Conservation (phyloP, 139 green algal genomes). For the Chlorella sp. region DNA sequence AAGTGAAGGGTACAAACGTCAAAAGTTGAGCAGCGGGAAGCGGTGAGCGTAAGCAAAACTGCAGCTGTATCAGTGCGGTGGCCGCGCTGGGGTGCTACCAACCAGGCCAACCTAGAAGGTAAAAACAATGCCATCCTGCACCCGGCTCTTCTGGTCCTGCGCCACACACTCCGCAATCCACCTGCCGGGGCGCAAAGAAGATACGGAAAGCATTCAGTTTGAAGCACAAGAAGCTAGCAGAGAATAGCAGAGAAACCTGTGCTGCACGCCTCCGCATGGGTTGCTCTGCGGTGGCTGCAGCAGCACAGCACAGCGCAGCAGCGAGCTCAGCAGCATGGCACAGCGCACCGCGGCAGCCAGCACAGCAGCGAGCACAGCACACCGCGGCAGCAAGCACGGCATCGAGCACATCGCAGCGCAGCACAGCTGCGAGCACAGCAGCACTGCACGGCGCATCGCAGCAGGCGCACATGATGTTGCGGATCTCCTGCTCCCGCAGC, state of each 20-base stretch:
- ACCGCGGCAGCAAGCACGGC: too few relatives aligned
- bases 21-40: too few relatives aligned
- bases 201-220: too few relatives aligned
- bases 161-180: constrained; percentile 95
- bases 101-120: constrained; percentile 35
- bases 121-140: constrained; percentile 80
- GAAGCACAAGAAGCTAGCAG: too few relatives aligned
- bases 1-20: too few relatives aligned
- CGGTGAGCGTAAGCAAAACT: too few relatives aligned
- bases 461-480: not conserved
- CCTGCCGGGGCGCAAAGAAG: constrained; percentile 55
- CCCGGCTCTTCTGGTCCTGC: constrained; percentile 90
- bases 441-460: not conserved
- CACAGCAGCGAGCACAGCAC: not conserved
- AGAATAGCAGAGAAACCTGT: too few relatives aligned
- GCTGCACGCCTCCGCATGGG: too few relatives aligned
- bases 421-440: not conserved
- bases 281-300: not conserved
- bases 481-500: constrained; percentile 42
- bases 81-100: too few relatives aligned
- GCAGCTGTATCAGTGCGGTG: too few relatives aligned
- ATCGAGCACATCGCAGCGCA: not conserved
- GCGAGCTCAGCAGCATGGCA: not conserved
- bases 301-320: not conserved
- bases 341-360: not conserved